Conservation (phyloP, 2,329 filamentous ascomycete genomes). For the Phaeosphaeriaceae sp. region DNA sequence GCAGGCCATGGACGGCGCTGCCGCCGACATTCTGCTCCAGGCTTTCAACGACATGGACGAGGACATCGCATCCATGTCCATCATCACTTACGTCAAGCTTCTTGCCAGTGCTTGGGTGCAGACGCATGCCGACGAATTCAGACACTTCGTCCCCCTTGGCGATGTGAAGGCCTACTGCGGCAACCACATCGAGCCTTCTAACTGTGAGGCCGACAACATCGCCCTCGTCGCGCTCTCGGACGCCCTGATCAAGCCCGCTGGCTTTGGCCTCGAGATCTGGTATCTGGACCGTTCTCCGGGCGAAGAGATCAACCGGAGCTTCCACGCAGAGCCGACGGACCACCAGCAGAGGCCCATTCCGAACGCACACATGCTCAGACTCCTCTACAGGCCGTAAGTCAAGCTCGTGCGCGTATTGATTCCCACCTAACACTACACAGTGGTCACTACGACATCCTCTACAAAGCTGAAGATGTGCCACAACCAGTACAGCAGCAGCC, state of each 20-base stretch:
- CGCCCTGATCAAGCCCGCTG: slow-evolving; percentile 78
- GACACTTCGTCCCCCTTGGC: slow-evolving; percentile 67
- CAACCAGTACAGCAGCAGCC: slow-evolving; percentile 33
- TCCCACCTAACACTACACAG: slow-evolving; percentile 46
- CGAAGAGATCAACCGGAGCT: slow-evolving; percentile 71
- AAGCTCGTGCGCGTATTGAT: background rate
- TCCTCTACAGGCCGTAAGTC: slow-evolving; percentile 71
- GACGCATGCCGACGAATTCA: slow-evolving; percentile 71
- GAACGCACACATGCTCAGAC: slow-evolving; percentile 68
- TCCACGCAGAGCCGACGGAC: slow-evolving; percentile 63
- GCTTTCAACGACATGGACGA: slow-evolving; percentile 75
- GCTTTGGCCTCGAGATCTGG: slow-evolving; percentile 82
- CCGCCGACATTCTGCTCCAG: slow-evolving; percentile 63
- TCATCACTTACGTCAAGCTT: slow-evolving; percentile 85
- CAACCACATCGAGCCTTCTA: slow-evolving; percentile 73
- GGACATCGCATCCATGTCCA: slow-evolving; percentile 63
- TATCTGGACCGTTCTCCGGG: slow-evolving; percentile 90
- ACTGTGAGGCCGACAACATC: slow-evolving; percentile 90
- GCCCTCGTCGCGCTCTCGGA: slow-evolving; percentile 79
- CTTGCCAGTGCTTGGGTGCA: slow-evolving; percentile 87
- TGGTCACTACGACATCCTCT: slow-evolving; percentile 94
- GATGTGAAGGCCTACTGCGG: slow-evolving; percentile 74
- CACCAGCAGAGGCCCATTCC: slow-evolving; percentile 52
- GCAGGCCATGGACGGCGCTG: slow-evolving; percentile 58
- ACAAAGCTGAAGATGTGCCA: slow-evolving; percentile 67